These are phyloP conservation scores for Tetrahymena malaccensis DNA, from an alignment of 73 alveolate genomes.

Conservation along the genomic window DNA sequence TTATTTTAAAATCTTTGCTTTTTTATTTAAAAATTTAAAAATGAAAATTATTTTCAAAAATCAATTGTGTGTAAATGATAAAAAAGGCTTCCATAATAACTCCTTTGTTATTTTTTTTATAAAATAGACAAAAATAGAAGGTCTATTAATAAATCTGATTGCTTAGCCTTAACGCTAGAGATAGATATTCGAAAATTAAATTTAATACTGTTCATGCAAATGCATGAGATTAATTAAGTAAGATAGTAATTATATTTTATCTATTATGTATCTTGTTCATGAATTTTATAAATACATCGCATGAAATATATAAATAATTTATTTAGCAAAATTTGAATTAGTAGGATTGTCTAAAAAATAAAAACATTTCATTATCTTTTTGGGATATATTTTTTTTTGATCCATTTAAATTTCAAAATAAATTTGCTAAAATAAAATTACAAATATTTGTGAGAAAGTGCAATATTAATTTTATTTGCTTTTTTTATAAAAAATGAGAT, in stretches of 20 bases:
- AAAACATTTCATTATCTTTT: background rate
- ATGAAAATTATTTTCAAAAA: too few species aligned
- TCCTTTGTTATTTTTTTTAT: background rate
- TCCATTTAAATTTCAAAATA: background rate
- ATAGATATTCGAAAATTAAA: background rate
- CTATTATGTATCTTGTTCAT: background rate
- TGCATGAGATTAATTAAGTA: background rate
- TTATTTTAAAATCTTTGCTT: too few species aligned
- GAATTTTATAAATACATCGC: background rate
- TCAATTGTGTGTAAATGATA: background rate
- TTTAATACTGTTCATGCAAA: background rate
- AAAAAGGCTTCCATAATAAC: background rate
- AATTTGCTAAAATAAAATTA: background rate
- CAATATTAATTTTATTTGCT: background rate
- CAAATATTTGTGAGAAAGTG: background rate
- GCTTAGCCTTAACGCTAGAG: background rate
- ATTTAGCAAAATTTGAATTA: background rate
- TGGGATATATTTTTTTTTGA: background rate
- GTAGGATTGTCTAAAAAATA: background rate
- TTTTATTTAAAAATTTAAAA: too few species aligned
- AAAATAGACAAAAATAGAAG: background rate
- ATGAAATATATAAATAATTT: too few species aligned
- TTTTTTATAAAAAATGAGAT: too few species aligned
- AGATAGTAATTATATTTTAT: background rate
- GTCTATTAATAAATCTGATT: background rate